phyloP scores from a whole-genome alignment of 116 monocot species.

The Posidonia oceanica region DNA sequence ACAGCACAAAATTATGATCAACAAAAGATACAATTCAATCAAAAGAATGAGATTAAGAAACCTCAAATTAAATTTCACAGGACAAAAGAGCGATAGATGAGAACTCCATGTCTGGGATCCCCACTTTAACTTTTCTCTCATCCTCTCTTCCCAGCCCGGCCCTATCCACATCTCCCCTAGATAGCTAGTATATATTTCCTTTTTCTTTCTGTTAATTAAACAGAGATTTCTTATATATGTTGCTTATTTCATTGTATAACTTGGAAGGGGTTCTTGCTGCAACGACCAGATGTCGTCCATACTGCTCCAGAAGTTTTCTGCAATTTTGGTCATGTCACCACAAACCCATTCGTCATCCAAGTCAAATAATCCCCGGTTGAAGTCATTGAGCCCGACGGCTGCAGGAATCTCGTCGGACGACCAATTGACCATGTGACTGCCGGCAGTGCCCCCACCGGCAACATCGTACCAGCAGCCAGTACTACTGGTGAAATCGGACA shows the following conservation, averaged over 20 bases:
- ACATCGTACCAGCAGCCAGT: neutral
- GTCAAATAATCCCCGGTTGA: constrained; percentile 17
- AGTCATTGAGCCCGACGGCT: constrained; percentile 6
- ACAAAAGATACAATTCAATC: constrained; percentile 5
- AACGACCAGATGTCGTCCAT: constrained; percentile 39
- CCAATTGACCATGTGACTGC: neutral
- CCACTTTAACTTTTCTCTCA: neutral
- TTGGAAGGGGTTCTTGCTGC: constrained; percentile 1
- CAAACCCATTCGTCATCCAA: constrained; percentile 17
- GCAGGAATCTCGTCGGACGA: neutral
- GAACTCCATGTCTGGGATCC: too few species aligned
- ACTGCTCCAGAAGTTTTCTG: constrained; percentile 40
- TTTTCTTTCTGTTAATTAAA: too few species aligned
- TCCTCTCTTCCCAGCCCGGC: neutral
- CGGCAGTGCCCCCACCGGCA: constrained; percentile 2
- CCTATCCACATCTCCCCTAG: too few species aligned
- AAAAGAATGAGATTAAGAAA: constrained; percentile 4
- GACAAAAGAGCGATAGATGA: neutral
- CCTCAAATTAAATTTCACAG: constrained; percentile 5
- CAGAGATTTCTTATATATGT: too few species aligned
- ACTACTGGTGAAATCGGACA: constrained; percentile 2
- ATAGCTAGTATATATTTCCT: too few species aligned
- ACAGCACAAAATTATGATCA: neutral
- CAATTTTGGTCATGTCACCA: neutral
- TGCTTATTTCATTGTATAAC: too few species aligned